Percentiles rank a stretch among this genome's conserved stretches.
Evolutionary conservation across 805 yeast genomes (phyloP).

Genomic region (Candida dajiaensis): DNA sequence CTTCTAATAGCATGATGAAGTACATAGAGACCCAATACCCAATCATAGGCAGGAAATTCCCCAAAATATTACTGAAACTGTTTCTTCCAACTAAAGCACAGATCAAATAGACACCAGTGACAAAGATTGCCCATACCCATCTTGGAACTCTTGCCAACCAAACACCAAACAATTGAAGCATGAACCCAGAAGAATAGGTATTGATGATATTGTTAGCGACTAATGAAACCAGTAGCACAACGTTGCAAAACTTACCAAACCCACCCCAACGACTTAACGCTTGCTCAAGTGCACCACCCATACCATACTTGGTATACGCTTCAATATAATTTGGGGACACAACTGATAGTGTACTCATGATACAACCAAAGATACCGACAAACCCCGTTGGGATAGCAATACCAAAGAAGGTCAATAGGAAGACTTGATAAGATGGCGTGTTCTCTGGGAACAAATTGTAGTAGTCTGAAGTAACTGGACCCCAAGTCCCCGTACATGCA

Average conservation of each 20-base stretch:
- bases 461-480: constrained; percentile 80
- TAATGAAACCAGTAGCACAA: constrained; percentile 64
- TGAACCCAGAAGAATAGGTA: constrained; percentile 75
- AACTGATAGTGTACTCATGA: constrained; percentile 61
- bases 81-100: constrained; percentile 73
- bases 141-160: constrained; percentile 61
- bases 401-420: constrained; percentile 57
- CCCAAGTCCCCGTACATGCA: constrained; percentile 85
- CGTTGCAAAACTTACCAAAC: constrained; percentile 69
- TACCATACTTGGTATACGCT: constrained; percentile 52
- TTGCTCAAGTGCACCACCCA: constrained; percentile 68
- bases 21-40: constrained; percentile 90
- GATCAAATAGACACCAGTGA: constrained; percentile 58
- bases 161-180: constrained; percentile 57
- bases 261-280: constrained; percentile 69
- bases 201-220: constrained; percentile 79
- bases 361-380: constrained; percentile 68
- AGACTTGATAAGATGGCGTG: constrained; percentile 49
- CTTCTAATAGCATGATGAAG: constrained; percentile 63
- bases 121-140: constrained; percentile 65
- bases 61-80: constrained; percentile 64
- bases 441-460: constrained; percentile 74
- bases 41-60: constrained; percentile 84
- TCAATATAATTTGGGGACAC: constrained; percentile 49
- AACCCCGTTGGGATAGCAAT: constrained; percentile 66